These are phyloP conservation scores for Pascua sp. DNA, from an alignment of 1,284 basidiomycete species.

Conservation along the genomic window DNA sequence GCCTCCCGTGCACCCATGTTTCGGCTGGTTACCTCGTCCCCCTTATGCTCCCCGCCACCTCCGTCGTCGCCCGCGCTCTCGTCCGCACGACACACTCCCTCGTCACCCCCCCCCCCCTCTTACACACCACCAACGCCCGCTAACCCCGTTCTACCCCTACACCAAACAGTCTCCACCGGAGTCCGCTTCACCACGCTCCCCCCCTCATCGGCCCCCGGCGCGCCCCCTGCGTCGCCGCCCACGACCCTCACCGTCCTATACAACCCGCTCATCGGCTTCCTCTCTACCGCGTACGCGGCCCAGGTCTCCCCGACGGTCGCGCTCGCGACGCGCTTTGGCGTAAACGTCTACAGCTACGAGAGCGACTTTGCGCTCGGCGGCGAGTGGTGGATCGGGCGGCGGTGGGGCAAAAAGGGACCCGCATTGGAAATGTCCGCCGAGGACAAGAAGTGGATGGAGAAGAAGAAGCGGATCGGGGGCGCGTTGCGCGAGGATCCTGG, in stretches of 20 bases:
- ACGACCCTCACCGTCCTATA: conserved; percentile 91
- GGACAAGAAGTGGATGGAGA: conserved; percentile 6
- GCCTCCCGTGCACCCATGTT: no score
- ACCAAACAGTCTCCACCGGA: conserved; percentile 90
- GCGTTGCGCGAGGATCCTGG: conserved; percentile 12
- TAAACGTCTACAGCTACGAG: conserved; percentile 95
- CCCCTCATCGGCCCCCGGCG: conserved; percentile 39
- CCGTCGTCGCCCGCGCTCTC: no score
- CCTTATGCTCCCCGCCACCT: no score
- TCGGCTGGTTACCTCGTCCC: no score
- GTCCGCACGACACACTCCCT: no score
- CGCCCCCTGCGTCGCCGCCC: conserved; percentile 64
- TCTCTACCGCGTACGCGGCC: conserved; percentile 87
- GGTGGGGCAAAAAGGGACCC: conserved; percentile 9
- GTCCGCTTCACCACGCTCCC: conserved; percentile 69
- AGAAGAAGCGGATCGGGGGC: conserved; percentile 11
- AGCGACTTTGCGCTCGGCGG: conserved; percentile 93
- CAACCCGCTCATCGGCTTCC: conserved; percentile 94
- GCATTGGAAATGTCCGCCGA: conserved; percentile 14
- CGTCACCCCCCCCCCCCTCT: no score
- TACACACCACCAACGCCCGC: no score
- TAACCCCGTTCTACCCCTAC: no score
- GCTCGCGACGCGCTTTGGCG: conserved; percentile 85
- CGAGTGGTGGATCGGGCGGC: conserved; percentile 79
- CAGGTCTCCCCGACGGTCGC: conserved; percentile 82